These are phyloP conservation scores for Boletellus emodensis DNA, from an alignment of 768 basidiomycete genomes.

Conservation along the genomic window DNA sequence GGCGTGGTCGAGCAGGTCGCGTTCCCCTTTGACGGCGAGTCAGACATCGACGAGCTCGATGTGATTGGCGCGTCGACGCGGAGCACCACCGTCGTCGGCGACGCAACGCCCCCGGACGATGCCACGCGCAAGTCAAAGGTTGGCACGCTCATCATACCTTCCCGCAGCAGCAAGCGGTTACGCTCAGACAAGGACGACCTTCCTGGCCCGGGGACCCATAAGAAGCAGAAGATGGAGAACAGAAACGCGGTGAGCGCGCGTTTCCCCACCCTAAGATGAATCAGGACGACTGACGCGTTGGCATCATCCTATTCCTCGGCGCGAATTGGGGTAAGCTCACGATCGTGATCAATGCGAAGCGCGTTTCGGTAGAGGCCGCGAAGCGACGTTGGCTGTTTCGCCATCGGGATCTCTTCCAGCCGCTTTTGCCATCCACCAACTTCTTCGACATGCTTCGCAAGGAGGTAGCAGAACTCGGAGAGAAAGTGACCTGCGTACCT, in stretches of 20 bases:
- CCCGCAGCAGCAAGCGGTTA: slow-evolving; percentile 18
- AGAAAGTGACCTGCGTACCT: slow-evolving; percentile 30
- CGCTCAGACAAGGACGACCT: background rate
- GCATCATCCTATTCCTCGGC: background rate
- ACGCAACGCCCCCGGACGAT: slow-evolving; percentile 22
- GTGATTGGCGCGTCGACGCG: slow-evolving; percentile 25
- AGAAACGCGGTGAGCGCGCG: slow-evolving; percentile 38
- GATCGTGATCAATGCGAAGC: slow-evolving; percentile 34
- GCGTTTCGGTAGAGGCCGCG: slow-evolving; percentile 37
- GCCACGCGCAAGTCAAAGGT: background rate
- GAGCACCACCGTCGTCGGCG: slow-evolving; percentile 28
- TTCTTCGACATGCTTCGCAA: slow-evolving; percentile 37
- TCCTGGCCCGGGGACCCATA: background rate
- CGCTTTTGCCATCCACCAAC: slow-evolving; percentile 42
- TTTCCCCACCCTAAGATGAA: background rate
- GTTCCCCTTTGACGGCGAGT: slow-evolving; percentile 8
- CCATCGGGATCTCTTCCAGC: slow-evolving; percentile 42
- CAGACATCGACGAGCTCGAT: slow-evolving; percentile 29
- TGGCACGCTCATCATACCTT: slow-evolving; percentile 12
- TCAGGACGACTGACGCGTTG: background rate
- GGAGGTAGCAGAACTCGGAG: slow-evolving; percentile 29
- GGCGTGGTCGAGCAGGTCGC: slow-evolving; percentile 3
- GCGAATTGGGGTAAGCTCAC: slow-evolving; percentile 35
- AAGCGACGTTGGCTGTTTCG: slow-evolving; percentile 44
- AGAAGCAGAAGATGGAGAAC: slow-evolving; percentile 33